Conservation (phyloP, 768 basidiomycete genomes). For the Russula sp. region DNA sequence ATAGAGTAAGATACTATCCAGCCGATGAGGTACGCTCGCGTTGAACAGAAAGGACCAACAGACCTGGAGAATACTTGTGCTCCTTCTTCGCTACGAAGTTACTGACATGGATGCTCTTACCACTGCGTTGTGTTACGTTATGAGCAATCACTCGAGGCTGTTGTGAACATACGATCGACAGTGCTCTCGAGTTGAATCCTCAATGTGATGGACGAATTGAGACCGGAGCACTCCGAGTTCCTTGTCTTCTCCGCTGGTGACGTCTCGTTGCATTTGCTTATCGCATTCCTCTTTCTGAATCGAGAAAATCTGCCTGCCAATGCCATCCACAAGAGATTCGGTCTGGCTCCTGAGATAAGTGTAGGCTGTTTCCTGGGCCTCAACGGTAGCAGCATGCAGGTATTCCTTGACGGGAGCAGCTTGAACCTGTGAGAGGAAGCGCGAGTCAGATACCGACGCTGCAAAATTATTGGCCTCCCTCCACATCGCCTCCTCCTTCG, state of each 20-base stretch:
- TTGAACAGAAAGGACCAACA: neutral
- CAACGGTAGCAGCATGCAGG: neutral
- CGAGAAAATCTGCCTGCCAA: neutral
- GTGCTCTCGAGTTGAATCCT: constrained; percentile 12
- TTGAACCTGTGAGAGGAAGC: constrained; percentile 16
- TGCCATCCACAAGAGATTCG: constrained; percentile 2
- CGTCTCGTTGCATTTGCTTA: constrained; percentile 12
- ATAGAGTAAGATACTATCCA: constrained; percentile 17
- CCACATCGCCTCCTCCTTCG: constrained; percentile 13
- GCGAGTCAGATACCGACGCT: constrained; percentile 1
- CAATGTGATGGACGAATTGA: constrained; percentile 14
- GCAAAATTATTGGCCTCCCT: constrained; percentile 8
- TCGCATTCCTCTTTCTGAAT: constrained; percentile 22
- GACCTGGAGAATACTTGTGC: constrained; percentile 7
- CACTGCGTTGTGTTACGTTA: neutral
- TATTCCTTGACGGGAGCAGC: neutral
- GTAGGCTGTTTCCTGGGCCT: constrained; percentile 8
- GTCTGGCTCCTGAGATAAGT: constrained; percentile 15
- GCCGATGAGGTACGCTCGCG: neutral
- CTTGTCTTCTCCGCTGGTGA: neutral
- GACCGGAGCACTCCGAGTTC: neutral
- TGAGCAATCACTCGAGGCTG: neutral
- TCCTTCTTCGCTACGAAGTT: constrained; percentile 15
- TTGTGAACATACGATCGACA: constrained; percentile 11
- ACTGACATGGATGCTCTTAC: constrained; percentile 7